phyloP scores from a whole-genome alignment of 192 early-diverging fungal genomes.

The Coemansia sp. region DNA sequence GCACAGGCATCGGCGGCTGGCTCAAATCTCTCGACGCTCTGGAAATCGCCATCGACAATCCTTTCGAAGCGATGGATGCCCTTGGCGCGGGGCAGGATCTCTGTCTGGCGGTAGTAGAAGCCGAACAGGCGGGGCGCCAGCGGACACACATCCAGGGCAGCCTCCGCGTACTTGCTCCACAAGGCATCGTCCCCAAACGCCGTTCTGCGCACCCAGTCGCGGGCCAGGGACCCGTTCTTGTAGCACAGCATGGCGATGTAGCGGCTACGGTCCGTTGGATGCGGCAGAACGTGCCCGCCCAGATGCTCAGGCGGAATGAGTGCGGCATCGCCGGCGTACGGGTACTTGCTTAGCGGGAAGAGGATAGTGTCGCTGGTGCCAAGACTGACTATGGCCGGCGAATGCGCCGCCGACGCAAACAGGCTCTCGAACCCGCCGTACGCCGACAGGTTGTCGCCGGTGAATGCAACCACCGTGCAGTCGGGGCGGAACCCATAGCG shows the following conservation, averaged over 20 bases:
- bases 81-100: conserved; percentile 73
- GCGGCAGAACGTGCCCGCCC: conserved; percentile 60
- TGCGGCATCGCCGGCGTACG: conserved; percentile 9
- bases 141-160: conserved; percentile 11
- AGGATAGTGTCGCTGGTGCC: conserved; percentile 83
- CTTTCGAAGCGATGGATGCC: conserved; percentile 65
- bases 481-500: conserved; percentile 64
- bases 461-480: conserved; percentile 66
- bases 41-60: conserved; percentile 14
- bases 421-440: conserved; percentile 59
- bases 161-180: conserved; percentile 63
- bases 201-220: conserved; percentile 65
- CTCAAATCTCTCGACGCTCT: conserved; percentile 19
- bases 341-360: conserved; percentile 51
- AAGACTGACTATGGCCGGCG: conserved; percentile 64
- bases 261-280: conserved; percentile 60
- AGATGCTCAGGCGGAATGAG: conserved; percentile 11
- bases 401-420: conserved; percentile 34
- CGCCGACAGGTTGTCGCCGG: conserved; percentile 74
- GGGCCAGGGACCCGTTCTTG: conserved; percentile 84
- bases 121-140: conserved; percentile 52
- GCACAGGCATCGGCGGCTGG: conserved; percentile 56
- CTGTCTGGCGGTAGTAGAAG: conserved; percentile 72
- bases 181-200: conserved; percentile 42
- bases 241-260: conserved; percentile 81